Conservation (phyloP, 2,329 filamentous ascomycete species). For the Claviceps capensis region DNA sequence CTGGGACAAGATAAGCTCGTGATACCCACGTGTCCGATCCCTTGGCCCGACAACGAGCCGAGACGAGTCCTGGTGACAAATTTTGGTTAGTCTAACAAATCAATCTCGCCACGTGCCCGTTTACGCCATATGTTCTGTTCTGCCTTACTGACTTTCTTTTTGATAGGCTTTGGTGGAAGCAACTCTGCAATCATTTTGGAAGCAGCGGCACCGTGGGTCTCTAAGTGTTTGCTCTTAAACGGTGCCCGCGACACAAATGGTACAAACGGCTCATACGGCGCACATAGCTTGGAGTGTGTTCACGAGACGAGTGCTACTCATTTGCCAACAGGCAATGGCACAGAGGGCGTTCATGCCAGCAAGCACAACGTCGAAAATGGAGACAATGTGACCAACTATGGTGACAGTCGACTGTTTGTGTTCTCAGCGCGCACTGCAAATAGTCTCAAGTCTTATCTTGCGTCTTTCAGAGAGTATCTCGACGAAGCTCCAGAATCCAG, state of each 20-base stretch:
- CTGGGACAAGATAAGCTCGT: conserved; percentile 3
- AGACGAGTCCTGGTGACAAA: conserved; percentile 13
- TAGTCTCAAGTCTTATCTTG: conserved; percentile 9
- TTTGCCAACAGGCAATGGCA: not conserved
- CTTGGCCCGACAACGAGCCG: conserved; percentile 10
- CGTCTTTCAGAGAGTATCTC: conserved; percentile 12
- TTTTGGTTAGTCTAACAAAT: conserved; percentile 8
- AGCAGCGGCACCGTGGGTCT: not conserved
- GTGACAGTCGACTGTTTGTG: conserved; percentile 7
- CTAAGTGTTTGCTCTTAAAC: not conserved
- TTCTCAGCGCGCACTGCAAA: conserved; percentile 8
- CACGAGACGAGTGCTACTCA: not conserved
- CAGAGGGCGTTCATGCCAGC: not conserved
- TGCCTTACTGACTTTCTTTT: not conserved
- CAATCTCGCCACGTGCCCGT: too few species aligned
- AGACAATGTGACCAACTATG: not conserved
- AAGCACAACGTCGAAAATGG: not conserved
- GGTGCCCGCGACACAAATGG: not conserved
- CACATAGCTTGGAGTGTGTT: not conserved
- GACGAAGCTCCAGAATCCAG: conserved; percentile 1
- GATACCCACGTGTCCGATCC: conserved; percentile 7
- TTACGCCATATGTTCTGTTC: not conserved
- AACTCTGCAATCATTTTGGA: conserved; percentile 11
- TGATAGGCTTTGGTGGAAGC: conserved; percentile 10
- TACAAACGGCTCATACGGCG: not conserved